Conservation (phyloP, 2,329 filamentous ascomycete genomes). For the Podosphaera xanthii region DNA sequence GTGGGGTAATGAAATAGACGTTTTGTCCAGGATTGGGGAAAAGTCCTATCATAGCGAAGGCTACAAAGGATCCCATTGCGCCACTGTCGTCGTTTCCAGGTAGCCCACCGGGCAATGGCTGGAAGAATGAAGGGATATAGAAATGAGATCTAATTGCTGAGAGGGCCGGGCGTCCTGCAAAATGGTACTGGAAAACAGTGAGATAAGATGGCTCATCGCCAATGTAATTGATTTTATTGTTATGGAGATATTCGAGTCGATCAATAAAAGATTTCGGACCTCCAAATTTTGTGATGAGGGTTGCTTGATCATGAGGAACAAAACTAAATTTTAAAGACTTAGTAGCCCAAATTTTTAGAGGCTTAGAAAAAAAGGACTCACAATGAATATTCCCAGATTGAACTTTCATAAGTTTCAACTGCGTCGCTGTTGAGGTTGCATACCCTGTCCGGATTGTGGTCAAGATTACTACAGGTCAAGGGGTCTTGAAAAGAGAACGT, state of each 20-base stretch:
- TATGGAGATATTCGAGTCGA: slow-evolving; percentile 41
- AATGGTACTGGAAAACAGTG: slow-evolving; percentile 46
- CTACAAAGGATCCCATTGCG: slow-evolving; percentile 45
- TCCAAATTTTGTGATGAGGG: slow-evolving; percentile 34
- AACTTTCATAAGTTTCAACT: slow-evolving; percentile 47
- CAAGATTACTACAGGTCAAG: slow-evolving; percentile 28
- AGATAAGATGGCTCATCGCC: slow-evolving; percentile 43
- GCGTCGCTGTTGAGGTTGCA: slow-evolving; percentile 13
- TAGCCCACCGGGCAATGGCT: slow-evolving; percentile 32
- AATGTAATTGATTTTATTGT: slow-evolving; percentile 36
- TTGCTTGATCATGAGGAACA: slow-evolving; percentile 29
- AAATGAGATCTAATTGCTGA: slow-evolving; percentile 27
- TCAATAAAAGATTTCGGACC: slow-evolving; percentile 31
- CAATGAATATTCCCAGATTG: slow-evolving; percentile 42
- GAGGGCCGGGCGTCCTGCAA: slow-evolving; percentile 36
- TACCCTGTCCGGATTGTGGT: slow-evolving; percentile 9
- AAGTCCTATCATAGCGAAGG: slow-evolving; percentile 45
- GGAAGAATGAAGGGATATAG: slow-evolving; percentile 43
- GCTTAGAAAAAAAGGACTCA: slow-evolving; percentile 2
- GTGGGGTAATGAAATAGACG: slow-evolving; percentile 48
- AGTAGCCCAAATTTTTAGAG: no score
- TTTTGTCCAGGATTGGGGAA: slow-evolving; percentile 47
- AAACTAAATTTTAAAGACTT: neutral
- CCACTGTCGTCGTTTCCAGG: slow-evolving; percentile 51
- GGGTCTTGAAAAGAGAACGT: slow-evolving; percentile 37